Conservation (phyloP, 306 rosid genomes). For the Cicer bijugum region DNA sequence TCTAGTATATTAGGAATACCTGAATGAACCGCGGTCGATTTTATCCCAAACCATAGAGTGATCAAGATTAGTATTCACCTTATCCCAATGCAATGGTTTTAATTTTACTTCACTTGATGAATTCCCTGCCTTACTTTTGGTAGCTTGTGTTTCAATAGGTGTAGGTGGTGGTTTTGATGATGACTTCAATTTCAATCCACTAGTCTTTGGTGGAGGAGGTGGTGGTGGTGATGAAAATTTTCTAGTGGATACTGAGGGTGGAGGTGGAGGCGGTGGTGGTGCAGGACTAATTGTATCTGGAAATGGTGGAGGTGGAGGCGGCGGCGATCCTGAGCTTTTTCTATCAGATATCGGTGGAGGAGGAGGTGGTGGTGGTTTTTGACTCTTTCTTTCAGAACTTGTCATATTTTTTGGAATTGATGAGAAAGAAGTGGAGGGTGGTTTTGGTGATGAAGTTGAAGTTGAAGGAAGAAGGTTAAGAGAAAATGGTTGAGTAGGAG, state of each 20-base stretch:
- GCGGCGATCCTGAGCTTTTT: conserved; percentile 31
- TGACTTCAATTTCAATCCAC: conserved; percentile 53
- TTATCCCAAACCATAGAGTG: conserved; percentile 99
- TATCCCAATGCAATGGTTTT: conserved; percentile 95
- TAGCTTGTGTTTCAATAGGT: conserved; percentile 28
- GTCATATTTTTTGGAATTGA: conserved; percentile 32
- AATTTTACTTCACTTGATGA: conserved; percentile 61
- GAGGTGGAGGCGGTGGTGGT: conserved; percentile 42
- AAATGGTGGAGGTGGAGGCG: conserved; percentile 49
- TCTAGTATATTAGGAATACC: conserved; percentile 53
- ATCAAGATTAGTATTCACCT: conserved; percentile 68
- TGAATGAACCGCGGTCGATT: conserved; percentile 72
- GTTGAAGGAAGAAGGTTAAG: conserved; percentile 42
- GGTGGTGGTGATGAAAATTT: conserved; percentile 49
- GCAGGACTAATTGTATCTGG: conserved; percentile 12
- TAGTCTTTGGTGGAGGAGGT: conserved; percentile 50
- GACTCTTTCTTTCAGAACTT: conserved; percentile 3
- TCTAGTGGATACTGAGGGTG: conserved; percentile 36
- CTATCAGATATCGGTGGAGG: conserved; percentile 35
- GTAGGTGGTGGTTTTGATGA: conserved; percentile 61
- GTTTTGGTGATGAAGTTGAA: conserved; percentile 36
- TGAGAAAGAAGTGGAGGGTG: conserved; percentile 50
- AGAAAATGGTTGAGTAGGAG: conserved; percentile 39
- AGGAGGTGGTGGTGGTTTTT: conserved; percentile 23
- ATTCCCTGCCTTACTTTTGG: conserved; percentile 36